Evolutionary conservation across 768 basidiomycete genomes (phyloP).

Genomic region (Tulasnella sp.): DNA sequence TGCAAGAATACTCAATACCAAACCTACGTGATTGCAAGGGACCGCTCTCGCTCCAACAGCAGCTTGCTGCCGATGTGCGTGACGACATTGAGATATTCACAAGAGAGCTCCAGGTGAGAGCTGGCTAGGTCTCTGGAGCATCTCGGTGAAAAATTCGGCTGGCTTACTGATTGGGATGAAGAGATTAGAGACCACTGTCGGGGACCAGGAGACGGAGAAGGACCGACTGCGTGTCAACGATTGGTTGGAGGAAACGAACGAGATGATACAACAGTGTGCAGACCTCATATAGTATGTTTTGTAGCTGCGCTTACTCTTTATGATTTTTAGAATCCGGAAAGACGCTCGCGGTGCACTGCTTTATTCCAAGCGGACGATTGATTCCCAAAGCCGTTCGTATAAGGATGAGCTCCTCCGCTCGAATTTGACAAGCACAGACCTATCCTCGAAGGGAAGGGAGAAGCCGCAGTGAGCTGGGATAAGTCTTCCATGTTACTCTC

Average conservation of each 20-base stretch:
- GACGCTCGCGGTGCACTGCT: conserved; percentile 60
- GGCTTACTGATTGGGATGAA: conserved; percentile 27
- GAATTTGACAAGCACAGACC: conserved; percentile 24
- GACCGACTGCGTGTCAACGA: conserved; percentile 39
- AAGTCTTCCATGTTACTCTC: conserved; percentile 21
- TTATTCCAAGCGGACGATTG: conserved; percentile 61
- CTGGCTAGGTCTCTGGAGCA: neutral
- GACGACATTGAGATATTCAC: conserved; percentile 58
- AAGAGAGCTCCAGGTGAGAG: conserved; percentile 54
- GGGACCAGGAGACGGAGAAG: conserved; percentile 51
- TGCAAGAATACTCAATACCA: conserved; percentile 62
- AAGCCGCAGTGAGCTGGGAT: conserved; percentile 30
- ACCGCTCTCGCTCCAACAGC: conserved; percentile 59
- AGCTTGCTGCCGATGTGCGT: conserved; percentile 59
- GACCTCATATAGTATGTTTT: neutral
- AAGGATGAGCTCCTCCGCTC: conserved; percentile 60
- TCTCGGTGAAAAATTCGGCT: neutral
- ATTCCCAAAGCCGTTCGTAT: conserved; percentile 44
- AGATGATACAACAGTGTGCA: conserved; percentile 41
- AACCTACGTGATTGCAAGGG: conserved; percentile 57
- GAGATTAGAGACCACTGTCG: conserved; percentile 58
- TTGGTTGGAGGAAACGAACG: conserved; percentile 37
- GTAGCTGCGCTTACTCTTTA: conserved; percentile 11
- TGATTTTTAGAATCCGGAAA: conserved; percentile 39
- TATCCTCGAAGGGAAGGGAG: too few species aligned